A percentile compares a stretch with the other conserved stretches of the same genome.
phyloP scores from a whole-genome alignment of 805 yeast species.

The Metschnikowia cubensis region DNA sequence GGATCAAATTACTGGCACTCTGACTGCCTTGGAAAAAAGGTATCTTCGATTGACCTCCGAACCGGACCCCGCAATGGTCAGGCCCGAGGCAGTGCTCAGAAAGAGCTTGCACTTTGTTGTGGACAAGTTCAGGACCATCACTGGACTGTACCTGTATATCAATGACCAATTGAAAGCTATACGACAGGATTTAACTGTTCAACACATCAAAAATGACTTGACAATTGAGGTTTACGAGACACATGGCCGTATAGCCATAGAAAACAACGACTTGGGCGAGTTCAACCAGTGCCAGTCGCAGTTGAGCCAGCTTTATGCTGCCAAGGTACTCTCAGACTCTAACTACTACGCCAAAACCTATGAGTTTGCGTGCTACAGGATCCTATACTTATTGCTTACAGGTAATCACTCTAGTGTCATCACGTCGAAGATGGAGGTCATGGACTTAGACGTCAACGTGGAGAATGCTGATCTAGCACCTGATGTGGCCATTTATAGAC shows the following conservation, averaged over 20 bases:
- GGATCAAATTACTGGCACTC: constrained; percentile 53
- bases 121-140: constrained; percentile 42
- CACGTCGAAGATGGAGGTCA: constrained; percentile 27
- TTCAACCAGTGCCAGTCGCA: constrained; percentile 93
- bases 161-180: constrained; percentile 90
- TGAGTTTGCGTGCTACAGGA: constrained; percentile 71
- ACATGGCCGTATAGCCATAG: constrained; percentile 84
- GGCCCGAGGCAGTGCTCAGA: constrained; percentile 64
- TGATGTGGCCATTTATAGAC: constrained; percentile 1
- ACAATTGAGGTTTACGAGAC: constrained; percentile 77
- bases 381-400: constrained; percentile 72
- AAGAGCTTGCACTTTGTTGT: constrained; percentile 54
- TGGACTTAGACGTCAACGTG: constrained; percentile 5
- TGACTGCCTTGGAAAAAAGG: constrained; percentile 65
- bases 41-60: constrained; percentile 86
- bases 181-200: constrained; percentile 91
- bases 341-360: constrained; percentile 9
- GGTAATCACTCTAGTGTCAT: constrained; percentile 56
- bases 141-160: constrained; percentile 66
- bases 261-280: constrained; percentile 83
- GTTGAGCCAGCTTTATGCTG: constrained; percentile 57
- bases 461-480: background rate
- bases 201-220: constrained; percentile 73
- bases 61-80: constrained; percentile 78
- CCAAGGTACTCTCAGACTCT: constrained; percentile 20